Base-by-base conservation (phyloP, 2,329 filamentous ascomycete species). In the Cercospora beticola region DNA sequence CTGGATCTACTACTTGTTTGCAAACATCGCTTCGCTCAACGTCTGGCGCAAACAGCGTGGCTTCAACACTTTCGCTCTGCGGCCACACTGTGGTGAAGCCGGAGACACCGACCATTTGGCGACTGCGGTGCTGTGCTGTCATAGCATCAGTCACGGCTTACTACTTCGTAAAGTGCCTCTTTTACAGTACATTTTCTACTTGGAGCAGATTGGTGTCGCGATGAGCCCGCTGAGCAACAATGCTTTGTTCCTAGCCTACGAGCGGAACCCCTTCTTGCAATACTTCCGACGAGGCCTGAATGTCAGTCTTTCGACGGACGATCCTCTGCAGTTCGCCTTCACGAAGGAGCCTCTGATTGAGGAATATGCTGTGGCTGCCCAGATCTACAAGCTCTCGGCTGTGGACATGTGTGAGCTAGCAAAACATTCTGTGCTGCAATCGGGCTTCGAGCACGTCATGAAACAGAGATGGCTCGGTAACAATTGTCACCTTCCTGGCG, bases 161-260 rank as follows among this genome's bases (percentile, higher is more conserved):
- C 83, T 97, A 65, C 86, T 99, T 46, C 90, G 95, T 71, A 99
- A 99, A 79, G 94, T 98, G 2, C 95, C 95, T 2, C 82, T 99
- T 69, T 82, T 99, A 65, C 95, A 99, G 80, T 99, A 99, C 80
- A 89, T 98, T 62, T 99, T 97, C 82, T 99, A 99, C 76, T 88
- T 99, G 21, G 94, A 99, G 77, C 94, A 98, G 78, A 97, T 99
- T 71, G 95, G 95, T 67, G 95, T 99, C 71, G 95, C 95, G 70
- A 99, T 99, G 95, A 98, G 94, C n/a, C 95, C 95, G 2, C 86
- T 99, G 57, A 97, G 93, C 80, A 99, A 99, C 83, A 99, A 99
- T 75, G 95, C 95, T 0, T 83, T 99, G 33, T 99, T 99, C 82
- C 83, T 99, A 63, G 93, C 94, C 0, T 98, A 99, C 77, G 95